A percentile compares a stretch with the other conserved stretches of the same genome.
These are phyloP conservation scores for Prunus kanzakura DNA, from an alignment of 306 rosid species.

Conservation along the genomic window DNA sequence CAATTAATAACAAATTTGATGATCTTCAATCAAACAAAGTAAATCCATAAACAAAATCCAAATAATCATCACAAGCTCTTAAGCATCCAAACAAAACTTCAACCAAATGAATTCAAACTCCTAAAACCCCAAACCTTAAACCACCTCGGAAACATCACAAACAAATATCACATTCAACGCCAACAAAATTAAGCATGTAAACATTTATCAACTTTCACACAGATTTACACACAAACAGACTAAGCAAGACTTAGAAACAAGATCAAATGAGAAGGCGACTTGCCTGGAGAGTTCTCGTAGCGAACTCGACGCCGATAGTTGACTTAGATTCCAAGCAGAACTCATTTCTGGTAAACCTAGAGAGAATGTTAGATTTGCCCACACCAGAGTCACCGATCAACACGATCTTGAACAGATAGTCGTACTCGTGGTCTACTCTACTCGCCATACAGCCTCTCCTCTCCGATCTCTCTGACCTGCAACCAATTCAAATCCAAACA, in stretches of 20 bases:
- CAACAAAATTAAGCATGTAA: neutral
- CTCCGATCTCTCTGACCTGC: conserved; percentile 52
- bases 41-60: neutral
- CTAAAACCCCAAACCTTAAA: neutral
- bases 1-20: neutral
- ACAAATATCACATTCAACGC: neutral
- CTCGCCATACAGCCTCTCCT: conserved; percentile 67
- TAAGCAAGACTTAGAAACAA: neutral
- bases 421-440: conserved; percentile 96
- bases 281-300: conserved; percentile 96
- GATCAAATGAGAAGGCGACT: neutral
- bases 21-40: neutral
- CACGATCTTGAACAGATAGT: conserved; percentile 93
- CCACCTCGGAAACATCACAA: neutral
- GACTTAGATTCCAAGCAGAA: conserved; percentile 97
- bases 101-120: neutral
- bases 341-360: conserved; percentile 96
- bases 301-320: conserved; percentile 95
- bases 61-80: neutral
- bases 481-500: conserved; percentile 21
- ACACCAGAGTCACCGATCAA: conserved; percentile 98
- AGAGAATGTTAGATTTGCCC: conserved; percentile 94
- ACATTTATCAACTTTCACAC: neutral
- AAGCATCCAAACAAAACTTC: neutral
- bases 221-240: neutral